Conservation (phyloP, 2,329 filamentous ascomycete species). For the Pseudogymnoascus sp. region DNA sequence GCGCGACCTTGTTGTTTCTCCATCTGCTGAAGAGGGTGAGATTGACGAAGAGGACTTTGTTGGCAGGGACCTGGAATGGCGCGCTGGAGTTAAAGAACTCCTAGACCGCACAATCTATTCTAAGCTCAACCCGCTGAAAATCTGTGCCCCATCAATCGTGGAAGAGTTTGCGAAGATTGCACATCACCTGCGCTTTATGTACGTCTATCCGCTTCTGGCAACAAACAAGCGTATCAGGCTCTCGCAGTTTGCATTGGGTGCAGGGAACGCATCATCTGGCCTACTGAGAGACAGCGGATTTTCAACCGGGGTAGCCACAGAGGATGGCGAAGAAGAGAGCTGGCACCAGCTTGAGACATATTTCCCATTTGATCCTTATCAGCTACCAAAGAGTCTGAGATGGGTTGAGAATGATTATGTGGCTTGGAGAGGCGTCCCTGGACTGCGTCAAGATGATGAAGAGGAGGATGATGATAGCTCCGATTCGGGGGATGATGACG, state of each 20-base stretch:
- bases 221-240: constrained; percentile 85
- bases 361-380: constrained; percentile 96
- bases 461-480: constrained; percentile 47
- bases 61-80: constrained; percentile 70
- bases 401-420: constrained; percentile 86
- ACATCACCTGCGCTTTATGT: constrained; percentile 78
- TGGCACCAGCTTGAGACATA: constrained; percentile 85
- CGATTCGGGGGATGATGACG: constrained; percentile 25
- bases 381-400: constrained; percentile 73
- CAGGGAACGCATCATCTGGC: constrained; percentile 30
- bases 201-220: constrained; percentile 80
- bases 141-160: constrained; percentile 86
- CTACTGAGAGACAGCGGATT: constrained; percentile 45
- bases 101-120: constrained; percentile 74
- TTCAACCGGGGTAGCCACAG: constrained; percentile 40
- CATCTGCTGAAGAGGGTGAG: constrained; percentile 47
- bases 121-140: constrained; percentile 87
- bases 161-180: constrained; percentile 84
- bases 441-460: constrained; percentile 51
- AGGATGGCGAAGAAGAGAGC: constrained; percentile 51
- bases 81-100: constrained; percentile 62
- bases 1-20: constrained; percentile 71
- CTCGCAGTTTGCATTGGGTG: constrained; percentile 57
- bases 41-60: constrained; percentile 58
- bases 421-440: constrained; percentile 67